A percentile compares a stretch with the other conserved stretches of the same genome.
Evolutionary conservation across 2,329 filamentous ascomycete genomes (phyloP).

Genomic region (Orbilia blumenaviensis): DNA sequence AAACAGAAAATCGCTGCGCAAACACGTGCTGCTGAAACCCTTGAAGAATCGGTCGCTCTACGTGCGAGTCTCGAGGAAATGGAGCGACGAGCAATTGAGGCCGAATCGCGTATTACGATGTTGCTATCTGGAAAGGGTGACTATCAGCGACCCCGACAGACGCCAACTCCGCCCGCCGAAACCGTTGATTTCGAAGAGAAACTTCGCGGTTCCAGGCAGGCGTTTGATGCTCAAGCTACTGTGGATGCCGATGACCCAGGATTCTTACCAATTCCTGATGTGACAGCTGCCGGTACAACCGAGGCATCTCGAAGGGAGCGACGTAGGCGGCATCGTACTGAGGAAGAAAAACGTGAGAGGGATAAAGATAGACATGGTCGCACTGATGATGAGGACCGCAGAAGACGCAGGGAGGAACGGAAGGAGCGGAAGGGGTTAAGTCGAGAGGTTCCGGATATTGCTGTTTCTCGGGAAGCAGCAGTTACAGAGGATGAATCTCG

Average conservation of each 20-base stretch:
- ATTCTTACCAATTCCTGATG: conserved; percentile 46
- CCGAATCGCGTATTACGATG: conserved; percentile 27
- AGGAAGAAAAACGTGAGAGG: conserved; percentile 21
- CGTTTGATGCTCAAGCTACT: conserved; percentile 20
- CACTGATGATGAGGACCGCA: conserved; percentile 45
- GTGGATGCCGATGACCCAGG: conserved; percentile 43
- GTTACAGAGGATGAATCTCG: conserved; percentile 44
- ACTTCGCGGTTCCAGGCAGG: conserved; percentile 46
- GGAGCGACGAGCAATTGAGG: conserved; percentile 38
- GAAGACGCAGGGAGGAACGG: conserved; percentile 38
- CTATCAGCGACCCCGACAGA: conserved; percentile 44
- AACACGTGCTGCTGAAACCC: conserved; percentile 48
- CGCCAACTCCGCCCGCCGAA: conserved; percentile 49
- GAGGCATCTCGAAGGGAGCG: conserved; percentile 41
- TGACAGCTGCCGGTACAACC: conserved; percentile 25
- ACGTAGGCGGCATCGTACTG: conserved; percentile 37
- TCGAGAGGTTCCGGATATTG: conserved; percentile 32
- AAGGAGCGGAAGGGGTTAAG: conserved; percentile 14
- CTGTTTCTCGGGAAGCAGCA: conserved; percentile 26
- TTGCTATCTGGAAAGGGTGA: conserved; percentile 33
- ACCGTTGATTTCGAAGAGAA: conserved; percentile 52
- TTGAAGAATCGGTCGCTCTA: conserved; percentile 41
- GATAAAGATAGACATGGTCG: conserved; percentile 31
- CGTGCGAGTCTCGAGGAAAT: conserved; percentile 44
- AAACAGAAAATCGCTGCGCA: conserved; percentile 50